Evolutionary conservation across 495 filamentous ascomycete species (phyloP).

Genomic region (Trichoderma gamsii): DNA sequence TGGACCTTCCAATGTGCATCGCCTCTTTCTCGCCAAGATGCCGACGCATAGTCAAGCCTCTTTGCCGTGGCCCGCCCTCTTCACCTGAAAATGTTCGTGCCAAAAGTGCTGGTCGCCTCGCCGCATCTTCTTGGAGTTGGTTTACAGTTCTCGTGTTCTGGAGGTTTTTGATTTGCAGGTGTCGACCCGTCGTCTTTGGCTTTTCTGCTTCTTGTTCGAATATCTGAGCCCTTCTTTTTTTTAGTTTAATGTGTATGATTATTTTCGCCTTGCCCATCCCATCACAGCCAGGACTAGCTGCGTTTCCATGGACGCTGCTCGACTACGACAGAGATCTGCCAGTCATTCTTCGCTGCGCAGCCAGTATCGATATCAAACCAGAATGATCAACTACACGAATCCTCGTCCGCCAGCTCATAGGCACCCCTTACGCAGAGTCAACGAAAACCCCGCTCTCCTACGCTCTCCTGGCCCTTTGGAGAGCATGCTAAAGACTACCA

Average conservation of each 20-base stretch:
- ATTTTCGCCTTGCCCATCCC: neutral
- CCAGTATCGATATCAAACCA: slow-evolving; percentile 11
- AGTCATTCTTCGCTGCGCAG: slow-evolving; percentile 10
- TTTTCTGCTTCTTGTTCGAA: neutral
- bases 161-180: neutral
- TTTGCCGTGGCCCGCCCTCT: neutral
- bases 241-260: neutral
- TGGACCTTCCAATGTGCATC: neutral
- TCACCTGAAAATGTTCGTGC: neutral
- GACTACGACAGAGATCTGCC: slow-evolving; percentile 7
- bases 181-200: slow-evolving; percentile 2
- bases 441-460: slow-evolving; percentile 33
- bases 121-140: slow-evolving; percentile 5
- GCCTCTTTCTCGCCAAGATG: neutral
- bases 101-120: neutral
- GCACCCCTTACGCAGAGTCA: slow-evolving; percentile 31
- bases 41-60: neutral
- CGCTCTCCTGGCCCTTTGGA: slow-evolving; percentile 42
- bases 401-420: slow-evolving; percentile 25
- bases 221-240: neutral
- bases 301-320: slow-evolving; percentile 9
- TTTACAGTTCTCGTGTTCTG: neutral
- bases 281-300: neutral
- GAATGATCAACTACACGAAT: slow-evolving; percentile 7
- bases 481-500: slow-evolving; percentile 65